phyloP scores from a whole-genome alignment of 768 basidiomycete species.

The Boletus subcaerulescens region DNA sequence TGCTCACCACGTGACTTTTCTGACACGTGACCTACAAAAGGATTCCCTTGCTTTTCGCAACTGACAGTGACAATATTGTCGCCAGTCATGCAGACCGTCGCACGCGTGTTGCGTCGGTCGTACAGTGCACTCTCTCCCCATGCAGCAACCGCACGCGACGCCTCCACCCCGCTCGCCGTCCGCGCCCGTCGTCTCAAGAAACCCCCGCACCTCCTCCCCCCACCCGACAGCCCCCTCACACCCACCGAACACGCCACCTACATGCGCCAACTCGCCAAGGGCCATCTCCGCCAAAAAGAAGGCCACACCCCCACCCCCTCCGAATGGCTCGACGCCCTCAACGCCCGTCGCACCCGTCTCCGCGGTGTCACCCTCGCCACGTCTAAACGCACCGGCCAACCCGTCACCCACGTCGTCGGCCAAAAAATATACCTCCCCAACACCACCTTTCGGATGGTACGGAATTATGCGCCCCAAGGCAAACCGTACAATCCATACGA shows the following conservation, averaged over 20 bases:
- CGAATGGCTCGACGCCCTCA: constrained; percentile 59
- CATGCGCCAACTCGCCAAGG: constrained; percentile 52
- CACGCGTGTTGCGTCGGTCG: constrained; percentile 36
- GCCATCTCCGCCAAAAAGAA: constrained; percentile 40
- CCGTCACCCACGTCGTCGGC: constrained; percentile 56
- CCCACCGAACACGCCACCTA: constrained; percentile 64
- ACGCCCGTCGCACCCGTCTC: constrained; percentile 58
- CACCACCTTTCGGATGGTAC: constrained; percentile 74
- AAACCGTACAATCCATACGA: constrained; percentile 91
- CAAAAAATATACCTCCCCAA: constrained; percentile 90
- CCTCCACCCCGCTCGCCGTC: constrained; percentile 72
- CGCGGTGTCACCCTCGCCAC: constrained; percentile 60
- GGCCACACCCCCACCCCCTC: constrained; percentile 43
- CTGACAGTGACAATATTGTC: too few relatives aligned
- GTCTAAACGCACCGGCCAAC: constrained; percentile 29
- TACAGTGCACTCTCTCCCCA: constrained; percentile 50
- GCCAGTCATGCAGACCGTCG: constrained; percentile 28
- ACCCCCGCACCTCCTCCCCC: constrained; percentile 36
- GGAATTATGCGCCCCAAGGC: constrained; percentile 74
- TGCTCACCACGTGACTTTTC: not conserved
- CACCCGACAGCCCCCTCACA: constrained; percentile 53
- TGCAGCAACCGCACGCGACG: constrained; percentile 52
- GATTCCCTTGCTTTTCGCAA: not conserved
- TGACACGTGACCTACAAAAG: not conserved
- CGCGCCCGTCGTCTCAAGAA: constrained; percentile 61